Evolutionary conservation across 1,139 yeast genomes (phyloP), one percentile per base, ranked within the genome.

Genomic region (Blastobotrys illinoisensis): DNA sequence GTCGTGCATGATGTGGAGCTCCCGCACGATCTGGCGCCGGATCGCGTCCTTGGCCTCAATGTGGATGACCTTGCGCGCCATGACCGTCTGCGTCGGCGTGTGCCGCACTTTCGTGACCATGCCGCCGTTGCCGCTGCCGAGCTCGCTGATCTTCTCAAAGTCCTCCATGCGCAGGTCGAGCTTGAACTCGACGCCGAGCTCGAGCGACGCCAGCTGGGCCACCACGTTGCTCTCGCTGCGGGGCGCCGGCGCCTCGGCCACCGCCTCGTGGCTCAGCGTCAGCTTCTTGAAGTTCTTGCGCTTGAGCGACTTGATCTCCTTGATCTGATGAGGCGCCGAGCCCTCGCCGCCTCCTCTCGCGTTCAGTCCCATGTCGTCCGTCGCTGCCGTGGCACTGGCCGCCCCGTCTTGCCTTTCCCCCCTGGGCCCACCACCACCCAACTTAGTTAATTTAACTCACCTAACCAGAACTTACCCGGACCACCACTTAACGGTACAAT

Each of bases 91-190:
- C 4, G 93, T 84, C 16, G 98, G 97, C 2, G 88, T 79, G 70
- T 93, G 99, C 54, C 89, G 73, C 13, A 90, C 95, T 67, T 90
- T 89, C 52, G 88, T 78, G 2, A 93, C 99, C 1, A 90, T 84
- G 2, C 99, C 99, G 13, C 96, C 89, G 68, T 89, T 91, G 6
- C 99, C 99, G 32, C 89, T 79, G 9, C 99, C 99, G 56, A 93
- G 77, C 60, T 83, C 85, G 58, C 88, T 85, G 54, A 93, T 71
- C 26, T 84, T 81, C 20, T 89, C 80, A 47, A 95, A 73, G 66
- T 93, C 97, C 49, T 82, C 81, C 58, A 79, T 83, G 55, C 79
- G 77, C 53, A 87, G 74, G 55, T 81, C 79, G 46, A 77, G 68
- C 59, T 77, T 75, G 62, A 77, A 76, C 60, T 77, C 81, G 45